phyloP scores from a whole-genome alignment of 106 monocot species.

The Agapanthus africanus region DNA sequence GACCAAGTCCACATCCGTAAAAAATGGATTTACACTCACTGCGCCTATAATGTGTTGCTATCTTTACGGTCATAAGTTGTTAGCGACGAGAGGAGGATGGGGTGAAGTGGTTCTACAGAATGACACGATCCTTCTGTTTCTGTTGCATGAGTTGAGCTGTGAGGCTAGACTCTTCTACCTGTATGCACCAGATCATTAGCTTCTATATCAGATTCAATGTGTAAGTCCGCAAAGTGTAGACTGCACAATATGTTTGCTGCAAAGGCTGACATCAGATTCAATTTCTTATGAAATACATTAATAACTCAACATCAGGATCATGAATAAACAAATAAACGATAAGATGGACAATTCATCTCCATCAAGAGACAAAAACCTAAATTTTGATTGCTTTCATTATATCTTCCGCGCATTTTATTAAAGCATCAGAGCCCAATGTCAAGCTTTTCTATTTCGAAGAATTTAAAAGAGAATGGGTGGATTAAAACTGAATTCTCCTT shows the following conservation, averaged over 20 bases:
- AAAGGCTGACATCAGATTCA: too few species aligned
- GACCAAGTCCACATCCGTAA: background rate
- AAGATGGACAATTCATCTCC: too few species aligned
- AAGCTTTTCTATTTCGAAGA: too few species aligned
- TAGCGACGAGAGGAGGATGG: background rate
- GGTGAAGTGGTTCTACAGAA: background rate
- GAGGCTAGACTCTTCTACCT: background rate
- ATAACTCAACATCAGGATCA: too few species aligned
- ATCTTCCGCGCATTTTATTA: too few species aligned
- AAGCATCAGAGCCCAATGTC: too few species aligned
- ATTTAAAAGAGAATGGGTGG: too few species aligned
- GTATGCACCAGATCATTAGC: background rate
- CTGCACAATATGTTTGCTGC: too few species aligned
- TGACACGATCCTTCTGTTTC: background rate
- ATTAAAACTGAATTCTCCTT: too few species aligned
- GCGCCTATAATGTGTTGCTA: background rate
- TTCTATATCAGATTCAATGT: background rate
- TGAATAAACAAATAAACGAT: background rate
- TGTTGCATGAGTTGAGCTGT: background rate
- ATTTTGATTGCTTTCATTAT: too few species aligned
- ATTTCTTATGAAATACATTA: too few species aligned
- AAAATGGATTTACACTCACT: background rate
- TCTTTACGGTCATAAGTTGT: background rate
- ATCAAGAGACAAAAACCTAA: too few species aligned
- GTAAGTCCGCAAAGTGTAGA: background rate